Evolutionary conservation across 169 alveolate genomes (phyloP), one percentile per base, ranked within the genome.

Genomic region (Eimeria necatrix): DNA sequence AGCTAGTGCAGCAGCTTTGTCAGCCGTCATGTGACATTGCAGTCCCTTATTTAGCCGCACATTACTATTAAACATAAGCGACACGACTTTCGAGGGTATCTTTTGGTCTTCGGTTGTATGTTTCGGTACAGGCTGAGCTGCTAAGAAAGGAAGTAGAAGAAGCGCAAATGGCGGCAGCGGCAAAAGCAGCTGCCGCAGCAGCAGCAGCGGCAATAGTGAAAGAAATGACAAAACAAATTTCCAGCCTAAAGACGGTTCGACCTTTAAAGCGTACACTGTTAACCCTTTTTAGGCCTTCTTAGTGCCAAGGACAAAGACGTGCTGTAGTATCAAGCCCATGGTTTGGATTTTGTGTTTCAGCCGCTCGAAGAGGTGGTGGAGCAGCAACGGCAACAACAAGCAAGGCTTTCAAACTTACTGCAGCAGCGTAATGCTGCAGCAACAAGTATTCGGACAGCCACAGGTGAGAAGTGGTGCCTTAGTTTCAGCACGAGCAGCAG

Each of bases 371-470:
- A 41, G 8, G 64, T 41, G 9, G 64, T 41, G 46, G 88, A 78
- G 88, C 64, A 48, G 64, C 64, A 32, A 68, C 88, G 59, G 88
- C 88, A 78, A 60, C 88, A 49, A 32, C 88, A 78, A 18, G 88
- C 59, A 7, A 24, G 16, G 32, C 88, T 78, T 4, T 49, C 64
- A 7, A 10, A n/a, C 16, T 41, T 78, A 60, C 68, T 49, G 64
- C 88, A n/a, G 59, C 88, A 48, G 88, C 64, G 59, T 6, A 49
- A 7, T 41, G 88, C 88, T 46, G 88, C 88, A 48, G 88, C 59
- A 20, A 60, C 88, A 4, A 26, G 16, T 41, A 26, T 49, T 7
- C 68, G 48, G 32, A 26, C 68, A 46, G 64, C 88, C 6, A 48
- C 59, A 78, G 88, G 68, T 78, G 8, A 32, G 52, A 26, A 48